These are phyloP conservation scores for Paramecium sexaurelia DNA, from an alignment of 73 alveolate species.

Conservation along the genomic window DNA sequence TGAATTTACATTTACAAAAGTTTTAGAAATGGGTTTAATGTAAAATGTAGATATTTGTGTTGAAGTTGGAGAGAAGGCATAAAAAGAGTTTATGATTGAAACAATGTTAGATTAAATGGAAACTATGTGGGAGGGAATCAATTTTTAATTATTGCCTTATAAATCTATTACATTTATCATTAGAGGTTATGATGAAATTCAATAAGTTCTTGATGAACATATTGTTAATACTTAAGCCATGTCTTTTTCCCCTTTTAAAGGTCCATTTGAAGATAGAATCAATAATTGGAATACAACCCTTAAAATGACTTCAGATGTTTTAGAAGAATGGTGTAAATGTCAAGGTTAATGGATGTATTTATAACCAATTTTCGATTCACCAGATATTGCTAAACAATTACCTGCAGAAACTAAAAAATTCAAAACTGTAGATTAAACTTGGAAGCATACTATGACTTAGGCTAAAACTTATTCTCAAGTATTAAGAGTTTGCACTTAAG, in stretches of 20 bases:
- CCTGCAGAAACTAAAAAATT: conserved; percentile 96
- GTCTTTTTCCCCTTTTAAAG: conserved; percentile 99
- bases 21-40: conserved; percentile 95
- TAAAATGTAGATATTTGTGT: conserved; percentile 93
- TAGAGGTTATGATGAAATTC: conserved; percentile 81
- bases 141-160: conserved; percentile 78
- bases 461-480: conserved; percentile 92
- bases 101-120: conserved; percentile 83
- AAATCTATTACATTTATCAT: conserved; percentile 73
- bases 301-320: conserved; percentile 96
- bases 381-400: conserved; percentile 94
- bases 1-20: conserved; percentile 96
- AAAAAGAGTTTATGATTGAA: conserved; percentile 89
- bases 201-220: conserved; percentile 93
- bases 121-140: conserved; percentile 86
- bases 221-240: conserved; percentile 98
- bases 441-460: conserved; percentile 92
- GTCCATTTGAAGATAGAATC: conserved; percentile 99
- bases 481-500: conserved; percentile 85
- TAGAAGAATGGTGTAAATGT: conserved; percentile 99
- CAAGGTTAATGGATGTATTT: conserved; percentile 97
- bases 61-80: conserved; percentile 98
- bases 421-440: conserved; percentile 91
- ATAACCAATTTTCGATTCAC: conserved; percentile 95
- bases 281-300: conserved; percentile 98